Conservation (phyloP, 805 yeast genomes). For the Wickerhamomyces hampshirensis region DNA sequence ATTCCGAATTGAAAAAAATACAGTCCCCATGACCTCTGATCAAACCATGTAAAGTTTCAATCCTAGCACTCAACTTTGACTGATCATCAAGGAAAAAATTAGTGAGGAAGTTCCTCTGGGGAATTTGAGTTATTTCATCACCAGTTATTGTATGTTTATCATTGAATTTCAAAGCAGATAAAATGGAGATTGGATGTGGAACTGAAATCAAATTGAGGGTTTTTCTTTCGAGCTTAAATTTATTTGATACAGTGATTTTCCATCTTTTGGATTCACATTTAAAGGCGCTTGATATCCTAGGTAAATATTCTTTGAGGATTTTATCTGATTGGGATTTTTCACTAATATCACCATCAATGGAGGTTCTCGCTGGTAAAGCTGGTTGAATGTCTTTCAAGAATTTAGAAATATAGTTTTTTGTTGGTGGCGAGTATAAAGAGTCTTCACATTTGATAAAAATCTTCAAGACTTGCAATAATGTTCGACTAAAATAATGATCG, state of each 20-base stretch:
- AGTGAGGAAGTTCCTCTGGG: background rate
- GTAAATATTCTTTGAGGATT: slow-evolving; percentile 5
- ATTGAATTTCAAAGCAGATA: slow-evolving; percentile 11
- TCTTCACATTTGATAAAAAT: slow-evolving; percentile 10
- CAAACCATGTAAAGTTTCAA: background rate
- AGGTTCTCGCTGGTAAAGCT: slow-evolving; percentile 5
- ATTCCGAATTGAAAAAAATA: slow-evolving; percentile 10
- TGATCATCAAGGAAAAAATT: background rate
- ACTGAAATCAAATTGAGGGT: slow-evolving; percentile 11
- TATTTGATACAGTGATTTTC: slow-evolving; percentile 6
- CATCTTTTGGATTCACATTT: background rate
- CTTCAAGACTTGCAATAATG: slow-evolving; percentile 8
- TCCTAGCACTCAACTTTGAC: too few species aligned
- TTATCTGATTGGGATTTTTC: slow-evolving; percentile 2
- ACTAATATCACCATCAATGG: slow-evolving; percentile 5
- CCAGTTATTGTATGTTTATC: slow-evolving; percentile 8
- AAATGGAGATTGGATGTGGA: slow-evolving; percentile 17
- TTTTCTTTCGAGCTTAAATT: background rate
- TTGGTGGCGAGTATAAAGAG: slow-evolving; percentile 12
- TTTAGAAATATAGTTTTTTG: slow-evolving; percentile 4
- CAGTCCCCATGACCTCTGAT: background rate
- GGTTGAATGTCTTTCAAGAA: slow-evolving; percentile 11
- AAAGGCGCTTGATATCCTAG: background rate
- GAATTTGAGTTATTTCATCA: slow-evolving; percentile 1
- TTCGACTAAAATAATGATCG: slow-evolving; percentile 14